Conservation (phyloP, 2,329 filamentous ascomycete species). For the Clonostachys rhizophaga region DNA sequence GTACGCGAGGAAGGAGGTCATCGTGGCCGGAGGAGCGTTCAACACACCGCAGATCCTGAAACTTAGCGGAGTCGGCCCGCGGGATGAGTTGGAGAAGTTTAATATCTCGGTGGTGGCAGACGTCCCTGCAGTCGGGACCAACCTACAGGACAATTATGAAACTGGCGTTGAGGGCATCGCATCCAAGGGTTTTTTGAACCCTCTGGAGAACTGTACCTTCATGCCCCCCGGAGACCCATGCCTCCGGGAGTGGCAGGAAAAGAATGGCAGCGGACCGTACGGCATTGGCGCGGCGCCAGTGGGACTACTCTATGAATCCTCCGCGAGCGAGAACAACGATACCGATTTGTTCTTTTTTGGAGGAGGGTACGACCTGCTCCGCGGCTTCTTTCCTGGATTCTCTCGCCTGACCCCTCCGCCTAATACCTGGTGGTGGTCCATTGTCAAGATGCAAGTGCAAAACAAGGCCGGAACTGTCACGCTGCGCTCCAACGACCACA, state of each 20-base stretch:
- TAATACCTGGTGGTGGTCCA: conserved; percentile 18
- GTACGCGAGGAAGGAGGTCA: conserved; percentile 27
- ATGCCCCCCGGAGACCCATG: conserved; percentile 25
- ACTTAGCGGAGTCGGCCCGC: conserved; percentile 41
- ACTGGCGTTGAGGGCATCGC: conserved; percentile 23
- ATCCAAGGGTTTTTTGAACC: conserved; percentile 14
- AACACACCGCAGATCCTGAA: conserved; percentile 49
- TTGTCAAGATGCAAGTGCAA: conserved; percentile 55
- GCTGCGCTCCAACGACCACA: conserved; percentile 52
- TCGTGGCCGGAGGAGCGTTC: conserved; percentile 44
- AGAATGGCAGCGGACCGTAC: conserved; percentile 22
- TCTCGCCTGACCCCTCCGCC: conserved; percentile 5
- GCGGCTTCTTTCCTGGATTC: conserved; percentile 49
- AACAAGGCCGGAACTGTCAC: conserved; percentile 56
- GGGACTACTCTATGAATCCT: conserved; percentile 26
- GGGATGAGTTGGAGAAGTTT: conserved; percentile 27
- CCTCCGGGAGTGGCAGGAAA: conserved; percentile 21
- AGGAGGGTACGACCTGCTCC: conserved; percentile 44
- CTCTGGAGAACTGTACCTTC: conserved; percentile 19
- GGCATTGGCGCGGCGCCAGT: conserved; percentile 15
- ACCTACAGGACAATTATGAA: conserved; percentile 54
- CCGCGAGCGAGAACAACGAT: conserved; percentile 24
- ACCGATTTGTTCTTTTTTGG: conserved; percentile 51
- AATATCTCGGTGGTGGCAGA: conserved; percentile 40
- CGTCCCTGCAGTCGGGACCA: conserved; percentile 54